Conservation (phyloP, 1,139 yeast genomes). For the Kazachstania sp. region DNA sequence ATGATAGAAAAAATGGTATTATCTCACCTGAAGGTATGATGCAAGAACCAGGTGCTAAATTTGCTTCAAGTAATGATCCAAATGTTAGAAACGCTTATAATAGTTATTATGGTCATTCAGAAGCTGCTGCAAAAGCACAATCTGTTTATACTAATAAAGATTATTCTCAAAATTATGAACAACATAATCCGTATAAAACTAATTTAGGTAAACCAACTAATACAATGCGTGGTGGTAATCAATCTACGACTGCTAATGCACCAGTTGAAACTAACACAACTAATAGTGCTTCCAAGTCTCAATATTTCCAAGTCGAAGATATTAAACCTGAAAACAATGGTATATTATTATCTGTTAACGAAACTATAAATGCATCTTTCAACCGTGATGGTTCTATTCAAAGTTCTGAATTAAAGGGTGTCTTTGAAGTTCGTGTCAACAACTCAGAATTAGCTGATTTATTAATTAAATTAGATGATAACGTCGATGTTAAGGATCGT, state of each 20-base stretch:
- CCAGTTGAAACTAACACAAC: neutral
- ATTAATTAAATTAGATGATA: constrained; percentile 48
- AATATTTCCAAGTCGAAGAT: constrained; percentile 21
- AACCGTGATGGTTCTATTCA: constrained; percentile 76
- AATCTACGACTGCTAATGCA: neutral
- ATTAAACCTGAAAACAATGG: constrained; percentile 50
- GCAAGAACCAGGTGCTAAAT: constrained; percentile 6
- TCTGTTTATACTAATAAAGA: too few relatives aligned
- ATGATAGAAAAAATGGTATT: constrained; percentile 46
- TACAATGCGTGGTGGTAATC: neutral
- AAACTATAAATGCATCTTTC: constrained; percentile 67
- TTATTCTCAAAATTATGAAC: too few relatives aligned
- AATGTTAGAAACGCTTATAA: constrained; percentile 29
- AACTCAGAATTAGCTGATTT: constrained; percentile 59
- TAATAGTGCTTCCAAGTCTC: neutral
- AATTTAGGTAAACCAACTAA: neutral
- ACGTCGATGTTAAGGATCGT: constrained; percentile 26
- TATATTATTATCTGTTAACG: constrained; percentile 67
- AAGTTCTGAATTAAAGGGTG: constrained; percentile 81
- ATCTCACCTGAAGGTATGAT: constrained; percentile 12
- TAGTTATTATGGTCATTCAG: constrained; percentile 32
- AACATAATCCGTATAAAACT: too few relatives aligned
- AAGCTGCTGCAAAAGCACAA: constrained; percentile 20
- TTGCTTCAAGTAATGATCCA: constrained; percentile 26
- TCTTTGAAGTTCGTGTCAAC: constrained; percentile 78